These are phyloP conservation scores for Annulohypoxylon nitens DNA, from an alignment of 495 filamentous ascomycete genomes.

Conservation along the genomic window DNA sequence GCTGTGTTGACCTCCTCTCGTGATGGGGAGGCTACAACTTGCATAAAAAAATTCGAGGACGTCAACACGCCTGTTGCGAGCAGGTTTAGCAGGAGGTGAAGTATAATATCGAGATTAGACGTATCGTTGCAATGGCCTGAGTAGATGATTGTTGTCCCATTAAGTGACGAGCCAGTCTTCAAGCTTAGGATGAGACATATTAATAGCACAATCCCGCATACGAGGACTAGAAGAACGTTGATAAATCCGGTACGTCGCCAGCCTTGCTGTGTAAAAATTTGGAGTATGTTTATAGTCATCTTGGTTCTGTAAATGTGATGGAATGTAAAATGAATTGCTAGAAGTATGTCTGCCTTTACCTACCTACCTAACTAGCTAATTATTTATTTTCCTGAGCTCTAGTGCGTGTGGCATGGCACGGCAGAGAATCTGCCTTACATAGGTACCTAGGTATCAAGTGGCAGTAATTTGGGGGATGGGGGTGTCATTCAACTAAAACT, in stretches of 20 bases:
- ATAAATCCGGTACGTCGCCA: constrained; percentile 23
- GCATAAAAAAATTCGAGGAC: constrained; percentile 60
- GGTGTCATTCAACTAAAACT: no score
- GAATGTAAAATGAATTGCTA: no score
- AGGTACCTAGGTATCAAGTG: no score
- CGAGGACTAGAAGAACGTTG: constrained; percentile 4
- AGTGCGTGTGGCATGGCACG: no score
- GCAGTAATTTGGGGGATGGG: no score
- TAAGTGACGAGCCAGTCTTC: not conserved
- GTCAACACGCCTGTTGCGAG: constrained; percentile 53
- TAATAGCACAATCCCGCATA: constrained; percentile 1
- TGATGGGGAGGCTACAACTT: constrained; percentile 44
- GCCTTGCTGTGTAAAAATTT: not conserved
- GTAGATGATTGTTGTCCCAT: constrained; percentile 14
- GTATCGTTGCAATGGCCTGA: constrained; percentile 4
- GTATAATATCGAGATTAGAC: not conserved
- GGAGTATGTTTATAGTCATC: not conserved
- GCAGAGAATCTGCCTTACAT: no score
- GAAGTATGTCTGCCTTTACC: no score
- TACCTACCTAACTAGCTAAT: no score
- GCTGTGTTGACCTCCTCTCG: constrained; percentile 29
- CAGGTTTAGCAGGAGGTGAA: constrained; percentile 55
- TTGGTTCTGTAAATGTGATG: not conserved
- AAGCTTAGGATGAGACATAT: constrained; percentile 9
- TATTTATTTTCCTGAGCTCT: no score